Conservation (phyloP, 768 basidiomycete genomes). For the Mycena crocata region DNA sequence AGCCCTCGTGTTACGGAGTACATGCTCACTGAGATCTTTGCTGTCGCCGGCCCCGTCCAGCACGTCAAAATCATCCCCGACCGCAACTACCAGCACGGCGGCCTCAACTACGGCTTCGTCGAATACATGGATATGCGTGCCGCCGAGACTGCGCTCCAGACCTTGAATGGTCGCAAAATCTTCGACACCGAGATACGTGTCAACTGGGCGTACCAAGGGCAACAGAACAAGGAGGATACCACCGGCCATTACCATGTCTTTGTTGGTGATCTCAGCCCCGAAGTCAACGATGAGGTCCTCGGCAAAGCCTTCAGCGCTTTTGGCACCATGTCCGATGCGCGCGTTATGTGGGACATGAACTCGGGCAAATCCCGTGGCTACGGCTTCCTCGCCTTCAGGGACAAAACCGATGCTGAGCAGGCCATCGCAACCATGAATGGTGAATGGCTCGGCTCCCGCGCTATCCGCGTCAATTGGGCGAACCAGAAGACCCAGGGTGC, state of each 20-base stretch:
- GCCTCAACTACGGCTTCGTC: conserved; percentile 99
- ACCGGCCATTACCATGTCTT: conserved; percentile 98
- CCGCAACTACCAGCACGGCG: conserved; percentile 98
- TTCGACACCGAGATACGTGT: conserved; percentile 99
- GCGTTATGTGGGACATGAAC: conserved; percentile 99
- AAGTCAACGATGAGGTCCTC: conserved; percentile 98
- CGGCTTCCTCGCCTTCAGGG: conserved; percentile 97
- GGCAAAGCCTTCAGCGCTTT: conserved; percentile 98
- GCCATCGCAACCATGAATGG: conserved; percentile 99
- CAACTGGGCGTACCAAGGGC: conserved; percentile 99
- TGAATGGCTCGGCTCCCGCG: conserved; percentile 98
- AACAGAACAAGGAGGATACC: conserved; percentile 99
- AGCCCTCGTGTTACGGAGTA: conserved; percentile 98
- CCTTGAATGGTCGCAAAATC: conserved; percentile 98
- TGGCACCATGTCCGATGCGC: conserved; percentile 94
- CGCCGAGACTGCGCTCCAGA: conserved; percentile 98
- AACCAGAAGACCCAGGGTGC: conserved; percentile 97
- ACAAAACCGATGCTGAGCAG: conserved; percentile 99
- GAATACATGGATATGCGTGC: conserved; percentile 99
- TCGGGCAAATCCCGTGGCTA: conserved; percentile 98
- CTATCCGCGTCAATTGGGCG: conserved; percentile 99
- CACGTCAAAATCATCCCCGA: conserved; percentile 99
- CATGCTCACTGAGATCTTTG: conserved; percentile 98
- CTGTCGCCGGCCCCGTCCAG: conserved; percentile 96
- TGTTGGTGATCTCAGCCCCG: conserved; percentile 99